Percentiles rank a stretch among this genome's conserved stretches.
Conservation (phyloP, 1,284 basidiomycete genomes). For the Neonothopanus nambi region DNA sequence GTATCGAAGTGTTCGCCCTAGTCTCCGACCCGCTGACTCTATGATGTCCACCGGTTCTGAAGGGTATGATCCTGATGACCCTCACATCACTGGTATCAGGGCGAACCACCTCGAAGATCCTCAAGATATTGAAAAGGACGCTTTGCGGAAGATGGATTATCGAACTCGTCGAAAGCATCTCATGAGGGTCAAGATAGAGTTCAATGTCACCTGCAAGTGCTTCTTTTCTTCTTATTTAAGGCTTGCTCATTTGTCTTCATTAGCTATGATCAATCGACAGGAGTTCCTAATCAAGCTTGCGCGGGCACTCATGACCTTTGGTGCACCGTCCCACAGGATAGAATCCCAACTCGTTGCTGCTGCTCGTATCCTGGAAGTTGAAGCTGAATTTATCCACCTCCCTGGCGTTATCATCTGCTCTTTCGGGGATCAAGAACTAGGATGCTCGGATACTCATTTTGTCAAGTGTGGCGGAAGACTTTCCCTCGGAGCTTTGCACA, state of each 20-base stretch:
- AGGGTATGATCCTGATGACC: slow-evolving; percentile 54
- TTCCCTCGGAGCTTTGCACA: slow-evolving; percentile 74
- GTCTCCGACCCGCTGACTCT: slow-evolving; percentile 13
- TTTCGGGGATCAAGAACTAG: slow-evolving; percentile 78
- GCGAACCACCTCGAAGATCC: slow-evolving; percentile 52
- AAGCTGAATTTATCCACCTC: slow-evolving; percentile 80
- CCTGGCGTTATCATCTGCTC: slow-evolving; percentile 82
- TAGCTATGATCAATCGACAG: slow-evolving; percentile 72
- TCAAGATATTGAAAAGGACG: slow-evolving; percentile 58
- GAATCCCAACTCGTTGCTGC: slow-evolving; percentile 82
- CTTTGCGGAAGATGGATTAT: slow-evolving; percentile 64
- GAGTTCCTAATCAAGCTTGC: slow-evolving; percentile 83
- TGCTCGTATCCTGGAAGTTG: slow-evolving; percentile 79
- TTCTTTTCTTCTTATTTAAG: not conserved
- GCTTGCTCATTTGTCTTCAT: not conserved
- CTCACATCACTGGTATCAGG: slow-evolving; percentile 45
- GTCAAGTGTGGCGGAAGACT: slow-evolving; percentile 76
- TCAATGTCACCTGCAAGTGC: slow-evolving; percentile 63
- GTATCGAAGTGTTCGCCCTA: slow-evolving; percentile 23
- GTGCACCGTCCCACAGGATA: slow-evolving; percentile 85
- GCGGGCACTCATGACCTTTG: slow-evolving; percentile 78
- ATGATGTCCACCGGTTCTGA: slow-evolving; percentile 43
- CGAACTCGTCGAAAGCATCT: slow-evolving; percentile 61
- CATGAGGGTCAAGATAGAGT: slow-evolving; percentile 64
- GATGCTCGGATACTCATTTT: slow-evolving; percentile 81